phyloP scores from a whole-genome alignment of 192 early-diverging fungal species.

The Podochytrium sp. region DNA sequence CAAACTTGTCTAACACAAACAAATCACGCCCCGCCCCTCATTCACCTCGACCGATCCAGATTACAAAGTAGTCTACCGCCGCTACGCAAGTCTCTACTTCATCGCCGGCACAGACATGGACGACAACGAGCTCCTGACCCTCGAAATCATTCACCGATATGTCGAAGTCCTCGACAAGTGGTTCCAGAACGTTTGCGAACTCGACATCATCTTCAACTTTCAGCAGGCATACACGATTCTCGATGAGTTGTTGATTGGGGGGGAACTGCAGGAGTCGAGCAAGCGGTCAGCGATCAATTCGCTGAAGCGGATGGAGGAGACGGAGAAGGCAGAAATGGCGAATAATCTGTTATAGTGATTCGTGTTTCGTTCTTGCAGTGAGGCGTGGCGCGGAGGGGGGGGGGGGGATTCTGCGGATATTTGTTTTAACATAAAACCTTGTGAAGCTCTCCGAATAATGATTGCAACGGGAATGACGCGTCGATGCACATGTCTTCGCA shows the following conservation, averaged over 20 bases:
- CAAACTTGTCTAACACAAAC: neutral
- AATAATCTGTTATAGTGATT: neutral
- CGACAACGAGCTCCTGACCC: slow-evolving; percentile 92
- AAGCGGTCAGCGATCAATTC: slow-evolving; percentile 69
- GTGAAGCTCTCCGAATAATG: neutral
- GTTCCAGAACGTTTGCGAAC: slow-evolving; percentile 95
- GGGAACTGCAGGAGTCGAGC: slow-evolving; percentile 92
- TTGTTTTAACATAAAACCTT: neutral
- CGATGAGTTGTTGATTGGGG: slow-evolving; percentile 77
- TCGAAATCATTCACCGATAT: slow-evolving; percentile 98
- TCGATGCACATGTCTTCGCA: neutral
- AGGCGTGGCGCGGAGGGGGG: no score
- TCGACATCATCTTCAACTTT: slow-evolving; percentile 99
- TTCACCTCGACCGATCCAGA: slow-evolving; percentile 38
- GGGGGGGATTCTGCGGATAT: no score
- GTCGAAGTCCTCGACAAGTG: slow-evolving; percentile 97
- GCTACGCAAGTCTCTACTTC: slow-evolving; percentile 96
- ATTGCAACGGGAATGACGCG: neutral
- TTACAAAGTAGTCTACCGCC: slow-evolving; percentile 80
- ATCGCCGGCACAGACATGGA: slow-evolving; percentile 90
- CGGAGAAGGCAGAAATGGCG: slow-evolving; percentile 32
- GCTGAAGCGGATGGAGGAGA: slow-evolving; percentile 56
- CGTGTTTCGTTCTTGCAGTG: neutral
- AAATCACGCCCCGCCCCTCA: neutral
- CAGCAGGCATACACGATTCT: slow-evolving; percentile 70